Conservation (phyloP, 2,329 filamentous ascomycete species). For the Hypoxylon sp. region DNA sequence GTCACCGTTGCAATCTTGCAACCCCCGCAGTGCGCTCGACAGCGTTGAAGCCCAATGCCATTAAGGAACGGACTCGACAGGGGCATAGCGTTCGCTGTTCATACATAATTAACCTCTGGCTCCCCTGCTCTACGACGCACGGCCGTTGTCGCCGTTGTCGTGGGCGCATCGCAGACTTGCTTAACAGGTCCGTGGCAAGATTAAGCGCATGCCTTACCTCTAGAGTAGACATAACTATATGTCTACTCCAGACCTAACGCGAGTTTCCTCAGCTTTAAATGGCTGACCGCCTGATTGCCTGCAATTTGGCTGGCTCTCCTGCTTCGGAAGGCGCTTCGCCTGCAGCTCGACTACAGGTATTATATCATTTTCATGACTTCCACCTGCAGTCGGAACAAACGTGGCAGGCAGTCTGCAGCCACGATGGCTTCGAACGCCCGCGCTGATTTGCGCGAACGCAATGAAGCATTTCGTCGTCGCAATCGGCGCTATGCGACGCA, state of each 20-base stretch:
- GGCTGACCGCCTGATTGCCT: slow-evolving; percentile 8
- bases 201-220: slow-evolving; percentile 19
- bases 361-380: slow-evolving; percentile 21
- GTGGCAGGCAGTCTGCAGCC: slow-evolving; percentile 32
- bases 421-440: slow-evolving; percentile 35
- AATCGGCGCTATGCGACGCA: slow-evolving; percentile 39
- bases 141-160: slow-evolving; percentile 30
- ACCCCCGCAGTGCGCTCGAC: slow-evolving; percentile 29
- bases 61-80: slow-evolving; percentile 11
- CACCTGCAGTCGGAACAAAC: slow-evolving; percentile 32
- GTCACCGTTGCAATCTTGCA: slow-evolving; percentile 35
- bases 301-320: slow-evolving; percentile 14
- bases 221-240: slow-evolving; percentile 4
- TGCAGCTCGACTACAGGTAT: slow-evolving; percentile 18
- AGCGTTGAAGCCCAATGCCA: slow-evolving; percentile 37
- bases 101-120: not conserved
- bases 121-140: slow-evolving; percentile 27
- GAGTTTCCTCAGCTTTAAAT: slow-evolving; percentile 18
- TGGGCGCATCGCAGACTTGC: slow-evolving; percentile 34
- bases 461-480: slow-evolving; percentile 24
- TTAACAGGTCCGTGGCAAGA: slow-evolving; percentile 33
- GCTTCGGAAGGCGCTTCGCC: slow-evolving; percentile 27
- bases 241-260: slow-evolving; percentile 34
- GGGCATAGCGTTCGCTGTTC: slow-evolving; percentile 31
- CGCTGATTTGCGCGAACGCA: slow-evolving; percentile 38